Percentiles rank a stretch among this genome's conserved stretches.
These are phyloP conservation scores for Eleusine indica DNA, from an alignment of 176 grass and related monocot genomes.

Conservation along the genomic window DNA sequence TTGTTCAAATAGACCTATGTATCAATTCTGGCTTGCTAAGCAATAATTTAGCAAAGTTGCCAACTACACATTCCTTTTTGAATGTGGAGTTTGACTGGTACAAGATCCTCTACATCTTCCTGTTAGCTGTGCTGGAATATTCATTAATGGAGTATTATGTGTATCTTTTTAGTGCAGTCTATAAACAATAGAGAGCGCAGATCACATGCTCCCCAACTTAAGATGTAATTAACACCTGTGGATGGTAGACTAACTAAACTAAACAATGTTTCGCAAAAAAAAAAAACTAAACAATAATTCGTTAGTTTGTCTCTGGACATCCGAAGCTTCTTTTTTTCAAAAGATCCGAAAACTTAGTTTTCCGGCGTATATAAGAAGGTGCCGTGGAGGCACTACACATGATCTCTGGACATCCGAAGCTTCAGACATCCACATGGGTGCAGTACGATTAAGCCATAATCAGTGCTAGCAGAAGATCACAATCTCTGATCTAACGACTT, in stretches of 20 bases:
- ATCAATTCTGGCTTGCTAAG: slow-evolving; percentile 14
- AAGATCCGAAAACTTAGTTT: no score
- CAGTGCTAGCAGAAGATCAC: slow-evolving; percentile 37
- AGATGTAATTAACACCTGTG: slow-evolving; percentile 35
- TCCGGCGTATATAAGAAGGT: no score
- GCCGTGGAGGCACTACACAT: no score
- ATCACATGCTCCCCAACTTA: slow-evolving; percentile 46
- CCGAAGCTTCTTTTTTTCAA: slow-evolving; percentile 9
- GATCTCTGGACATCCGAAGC: slow-evolving; percentile 23
- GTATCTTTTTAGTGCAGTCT: slow-evolving; percentile 2
- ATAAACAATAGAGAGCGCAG: slow-evolving; percentile 58
- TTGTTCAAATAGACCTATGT: slow-evolving; percentile 14
- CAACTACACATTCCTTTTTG: slow-evolving; percentile 46
- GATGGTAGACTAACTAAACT: slow-evolving; percentile 35
- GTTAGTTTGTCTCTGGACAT: slow-evolving; percentile 15
- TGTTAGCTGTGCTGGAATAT: slow-evolving; percentile 47
- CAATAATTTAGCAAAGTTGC: slow-evolving; percentile 39
- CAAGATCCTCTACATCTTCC: slow-evolving; percentile 48
- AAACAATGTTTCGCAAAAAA: slow-evolving; percentile 3
- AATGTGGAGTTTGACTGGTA: slow-evolving; percentile 37
- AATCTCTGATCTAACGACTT: slow-evolving; percentile 44
- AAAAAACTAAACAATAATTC: slow-evolving; percentile 40
- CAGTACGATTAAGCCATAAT: slow-evolving; percentile 28
- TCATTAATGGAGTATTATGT: slow-evolving; percentile 23
- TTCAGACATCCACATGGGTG: slow-evolving; percentile 52